Conservation (phyloP, 2,329 filamentous ascomycete species). For the Huntiella abstrusa region DNA sequence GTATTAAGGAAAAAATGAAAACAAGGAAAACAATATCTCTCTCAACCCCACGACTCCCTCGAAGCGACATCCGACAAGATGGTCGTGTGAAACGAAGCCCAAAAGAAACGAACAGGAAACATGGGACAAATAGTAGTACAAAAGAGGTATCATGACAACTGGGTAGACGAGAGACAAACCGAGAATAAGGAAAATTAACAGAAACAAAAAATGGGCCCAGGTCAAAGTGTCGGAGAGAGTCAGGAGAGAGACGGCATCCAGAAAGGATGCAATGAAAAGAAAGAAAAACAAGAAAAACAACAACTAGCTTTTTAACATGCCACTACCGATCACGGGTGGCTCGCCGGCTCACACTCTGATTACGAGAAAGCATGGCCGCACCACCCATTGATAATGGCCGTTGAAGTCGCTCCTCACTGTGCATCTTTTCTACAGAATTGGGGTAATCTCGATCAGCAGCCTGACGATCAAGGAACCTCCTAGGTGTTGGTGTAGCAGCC, state of each 20-base stretch:
- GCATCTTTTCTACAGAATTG: constrained; percentile 19
- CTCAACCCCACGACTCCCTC: too few species aligned
- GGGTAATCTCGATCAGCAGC: constrained; percentile 9
- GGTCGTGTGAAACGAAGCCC: neutral
- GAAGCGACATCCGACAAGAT: too few species aligned
- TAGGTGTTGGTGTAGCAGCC: constrained; percentile 8
- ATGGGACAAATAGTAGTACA: constrained; percentile 10
- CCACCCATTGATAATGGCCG: constrained; percentile 26
- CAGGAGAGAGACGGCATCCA: neutral
- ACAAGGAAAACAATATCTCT: too few species aligned
- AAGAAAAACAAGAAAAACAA: neutral
- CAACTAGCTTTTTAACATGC: constrained; percentile 18
- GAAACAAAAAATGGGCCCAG: neutral
- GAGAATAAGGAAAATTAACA: neutral
- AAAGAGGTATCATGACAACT: constrained; percentile 9
- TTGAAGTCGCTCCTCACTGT: constrained; percentile 23
- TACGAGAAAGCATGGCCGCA: constrained; percentile 23
- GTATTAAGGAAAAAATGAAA: too few species aligned
- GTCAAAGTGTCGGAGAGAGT: neutral
- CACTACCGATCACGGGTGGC: constrained; percentile 12
- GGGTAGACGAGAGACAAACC: neutral
- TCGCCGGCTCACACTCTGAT: constrained; percentile 26
- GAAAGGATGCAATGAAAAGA: neutral
- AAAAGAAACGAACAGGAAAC: constrained; percentile 12
- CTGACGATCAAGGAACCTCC: constrained; percentile 9